phyloP scores from a whole-genome alignment of 139 green algal genomes.

The Chlamydomonas sp. region DNA sequence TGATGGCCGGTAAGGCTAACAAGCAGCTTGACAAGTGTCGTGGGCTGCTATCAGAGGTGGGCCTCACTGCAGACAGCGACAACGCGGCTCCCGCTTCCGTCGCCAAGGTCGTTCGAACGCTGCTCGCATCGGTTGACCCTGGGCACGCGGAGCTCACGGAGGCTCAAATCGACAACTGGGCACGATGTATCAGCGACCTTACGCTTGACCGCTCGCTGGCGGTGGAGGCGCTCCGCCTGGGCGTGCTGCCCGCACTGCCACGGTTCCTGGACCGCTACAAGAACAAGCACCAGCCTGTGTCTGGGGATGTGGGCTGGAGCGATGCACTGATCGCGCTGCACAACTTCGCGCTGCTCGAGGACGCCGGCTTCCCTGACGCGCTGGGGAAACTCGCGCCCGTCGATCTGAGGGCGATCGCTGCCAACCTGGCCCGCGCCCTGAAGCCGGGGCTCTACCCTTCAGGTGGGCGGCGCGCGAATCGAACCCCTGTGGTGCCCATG shows the following conservation, averaged over 20 bases:
- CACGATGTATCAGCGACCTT: neutral
- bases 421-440: neutral
- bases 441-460: slow-evolving; percentile 13
- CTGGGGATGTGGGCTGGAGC: neutral
- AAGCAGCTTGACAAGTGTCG: slow-evolving; percentile 4
- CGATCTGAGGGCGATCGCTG: neutral
- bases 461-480: too few species aligned
- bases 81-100: neutral
- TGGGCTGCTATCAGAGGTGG: neutral
- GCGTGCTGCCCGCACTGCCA: neutral
- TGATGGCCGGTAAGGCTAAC: neutral
- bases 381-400: neutral
- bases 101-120: neutral
- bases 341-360: slow-evolving; percentile 10
- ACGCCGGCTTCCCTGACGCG: slow-evolving; percentile 8
- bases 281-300: neutral
- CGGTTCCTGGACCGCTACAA: slow-evolving; percentile 8
- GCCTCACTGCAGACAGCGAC: neutral
- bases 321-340: slow-evolving; percentile 10
- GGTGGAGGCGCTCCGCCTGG: slow-evolving; percentile 6
- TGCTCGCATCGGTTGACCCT: neutral
- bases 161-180: slow-evolving; percentile 4
- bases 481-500: too few species aligned
- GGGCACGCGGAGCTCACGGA: neutral
- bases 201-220: neutral